Percentiles rank a stretch among this genome's conserved stretches.
Evolutionary conservation across 2,329 filamentous ascomycete genomes (phyloP).

Genomic region (Myriosclerotinia curreyana): DNA sequence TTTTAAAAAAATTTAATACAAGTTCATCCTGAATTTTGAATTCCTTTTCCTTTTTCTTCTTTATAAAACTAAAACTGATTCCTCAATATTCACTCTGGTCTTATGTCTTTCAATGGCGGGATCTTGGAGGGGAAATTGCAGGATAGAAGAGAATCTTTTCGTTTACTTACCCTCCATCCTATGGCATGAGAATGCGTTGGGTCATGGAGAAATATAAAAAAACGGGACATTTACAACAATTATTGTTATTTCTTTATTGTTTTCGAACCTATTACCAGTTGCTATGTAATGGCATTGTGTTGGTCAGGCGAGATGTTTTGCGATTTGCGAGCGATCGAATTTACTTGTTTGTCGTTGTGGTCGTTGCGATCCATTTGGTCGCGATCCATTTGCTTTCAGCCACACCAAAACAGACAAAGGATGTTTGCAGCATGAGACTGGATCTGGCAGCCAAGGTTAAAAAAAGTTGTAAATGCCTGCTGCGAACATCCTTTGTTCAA

Average conservation of each 20-base stretch:
- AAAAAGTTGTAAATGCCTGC: too few species aligned
- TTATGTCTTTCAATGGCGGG: slow-evolving; percentile 55
- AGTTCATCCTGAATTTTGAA: accelerated
- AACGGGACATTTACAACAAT: slow-evolving; percentile 31
- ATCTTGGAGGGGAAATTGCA: slow-evolving; percentile 66
- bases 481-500: neutral
- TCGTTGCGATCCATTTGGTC: neutral
- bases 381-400: slow-evolving; percentile 4
- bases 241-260: neutral
- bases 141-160: slow-evolving; percentile 53
- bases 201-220: slow-evolving; percentile 35
- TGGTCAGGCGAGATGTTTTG: neutral
- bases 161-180: slow-evolving; percentile 60
- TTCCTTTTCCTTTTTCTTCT: slow-evolving; percentile 33
- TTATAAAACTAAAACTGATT: slow-evolving; percentile 46
- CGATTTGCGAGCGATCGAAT: neutral
- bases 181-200: slow-evolving; percentile 41
- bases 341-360: too few species aligned
- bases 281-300: neutral
- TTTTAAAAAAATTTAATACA: slow-evolving; percentile 6
- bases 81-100: slow-evolving; percentile 66
- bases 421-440: slow-evolving; percentile 8
- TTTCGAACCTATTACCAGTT: neutral
- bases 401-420: slow-evolving; percentile 7
- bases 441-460: too few species aligned